Evolutionary conservation across 768 basidiomycete species (phyloP).

Genomic region (Fomitopsis serialis): DNA sequence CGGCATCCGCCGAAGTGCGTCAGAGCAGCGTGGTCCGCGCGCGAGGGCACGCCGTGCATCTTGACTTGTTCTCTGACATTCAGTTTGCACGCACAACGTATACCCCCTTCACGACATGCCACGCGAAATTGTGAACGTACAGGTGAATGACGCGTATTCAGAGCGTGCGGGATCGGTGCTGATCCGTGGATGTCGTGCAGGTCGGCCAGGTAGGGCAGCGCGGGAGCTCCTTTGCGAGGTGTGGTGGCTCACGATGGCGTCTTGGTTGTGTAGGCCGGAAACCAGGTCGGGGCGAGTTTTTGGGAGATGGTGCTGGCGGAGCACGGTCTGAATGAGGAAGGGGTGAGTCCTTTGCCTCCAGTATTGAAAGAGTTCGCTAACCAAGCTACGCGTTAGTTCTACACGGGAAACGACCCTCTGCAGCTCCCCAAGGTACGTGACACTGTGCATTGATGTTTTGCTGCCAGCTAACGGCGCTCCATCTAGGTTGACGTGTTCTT

Average conservation of each 20-base stretch:
- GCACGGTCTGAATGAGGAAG: constrained; percentile 72
- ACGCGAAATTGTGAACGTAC: constrained; percentile 81
- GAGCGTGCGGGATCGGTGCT: background rate
- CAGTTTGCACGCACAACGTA: background rate
- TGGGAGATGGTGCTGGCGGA: constrained; percentile 87
- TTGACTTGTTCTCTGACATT: background rate
- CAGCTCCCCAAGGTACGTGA: constrained; percentile 65
- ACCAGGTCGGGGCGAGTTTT: constrained; percentile 80
- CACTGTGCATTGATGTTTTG: background rate
- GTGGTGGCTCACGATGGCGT: background rate
- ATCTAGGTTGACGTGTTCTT: constrained; percentile 83
- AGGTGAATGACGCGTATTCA: constrained; percentile 34
- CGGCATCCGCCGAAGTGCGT: background rate
- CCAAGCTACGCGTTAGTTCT: constrained; percentile 37
- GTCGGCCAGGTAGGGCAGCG: constrained; percentile 61
- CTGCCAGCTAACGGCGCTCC: background rate
- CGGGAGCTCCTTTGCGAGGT: background rate
- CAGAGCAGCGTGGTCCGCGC: background rate
- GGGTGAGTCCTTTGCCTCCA: constrained; percentile 37
- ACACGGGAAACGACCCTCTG: constrained; percentile 66
- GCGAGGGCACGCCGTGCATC: background rate
- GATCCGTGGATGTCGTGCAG: constrained; percentile 28
- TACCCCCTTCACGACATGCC: constrained; percentile 38
- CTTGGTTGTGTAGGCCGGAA: constrained; percentile 44
- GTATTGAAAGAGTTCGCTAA: background rate